Percentiles rank a stretch among this genome's conserved stretches.
These are phyloP conservation scores for Podospora pseudopauciseta DNA, from an alignment of 495 filamentous ascomycete species.

Conservation along the genomic window DNA sequence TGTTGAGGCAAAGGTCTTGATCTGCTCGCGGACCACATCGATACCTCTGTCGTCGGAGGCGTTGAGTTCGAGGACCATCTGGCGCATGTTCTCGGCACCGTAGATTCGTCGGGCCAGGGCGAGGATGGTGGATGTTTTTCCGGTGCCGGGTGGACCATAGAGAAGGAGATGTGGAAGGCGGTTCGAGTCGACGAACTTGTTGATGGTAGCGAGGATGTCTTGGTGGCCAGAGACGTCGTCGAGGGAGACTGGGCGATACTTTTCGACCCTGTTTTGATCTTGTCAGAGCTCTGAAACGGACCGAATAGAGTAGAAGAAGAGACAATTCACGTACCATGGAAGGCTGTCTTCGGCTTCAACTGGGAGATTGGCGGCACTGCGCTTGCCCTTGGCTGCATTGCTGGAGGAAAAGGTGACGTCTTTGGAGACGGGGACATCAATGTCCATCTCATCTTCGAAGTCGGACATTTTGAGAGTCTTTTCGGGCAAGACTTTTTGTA, in stretches of 20 bases:
- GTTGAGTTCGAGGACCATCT: slow-evolving; percentile 97
- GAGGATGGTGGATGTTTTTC: slow-evolving; percentile 96
- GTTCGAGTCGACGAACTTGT: slow-evolving; percentile 91
- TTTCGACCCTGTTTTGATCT: slow-evolving; percentile 75
- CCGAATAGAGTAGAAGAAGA: slow-evolving; percentile 1
- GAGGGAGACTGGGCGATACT: slow-evolving; percentile 86
- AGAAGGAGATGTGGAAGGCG: slow-evolving; percentile 94
- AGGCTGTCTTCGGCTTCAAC: slow-evolving; percentile 91
- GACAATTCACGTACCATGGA: slow-evolving; percentile 66
- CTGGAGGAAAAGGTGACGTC: slow-evolving; percentile 60
- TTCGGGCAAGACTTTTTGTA: neutral
- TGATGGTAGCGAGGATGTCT: slow-evolving; percentile 94
- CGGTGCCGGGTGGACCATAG: slow-evolving; percentile 94
- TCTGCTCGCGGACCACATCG: slow-evolving; percentile 96
- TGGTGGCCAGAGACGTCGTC: slow-evolving; percentile 96
- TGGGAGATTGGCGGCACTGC: slow-evolving; percentile 86
- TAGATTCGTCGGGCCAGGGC: slow-evolving; percentile 89
- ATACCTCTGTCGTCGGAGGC: slow-evolving; percentile 97
- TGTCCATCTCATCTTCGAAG: slow-evolving; percentile 82
- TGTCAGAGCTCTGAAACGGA: neutral
- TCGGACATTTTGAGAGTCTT: slow-evolving; percentile 66
- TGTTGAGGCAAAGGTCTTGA: slow-evolving; percentile 93
- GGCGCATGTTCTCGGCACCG: slow-evolving; percentile 84
- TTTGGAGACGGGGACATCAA: slow-evolving; percentile 65
- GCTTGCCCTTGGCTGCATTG: slow-evolving; percentile 75